These are phyloP conservation scores for Naganishia onofrii DNA, from an alignment of 768 basidiomycete species.

Conservation along the genomic window DNA sequence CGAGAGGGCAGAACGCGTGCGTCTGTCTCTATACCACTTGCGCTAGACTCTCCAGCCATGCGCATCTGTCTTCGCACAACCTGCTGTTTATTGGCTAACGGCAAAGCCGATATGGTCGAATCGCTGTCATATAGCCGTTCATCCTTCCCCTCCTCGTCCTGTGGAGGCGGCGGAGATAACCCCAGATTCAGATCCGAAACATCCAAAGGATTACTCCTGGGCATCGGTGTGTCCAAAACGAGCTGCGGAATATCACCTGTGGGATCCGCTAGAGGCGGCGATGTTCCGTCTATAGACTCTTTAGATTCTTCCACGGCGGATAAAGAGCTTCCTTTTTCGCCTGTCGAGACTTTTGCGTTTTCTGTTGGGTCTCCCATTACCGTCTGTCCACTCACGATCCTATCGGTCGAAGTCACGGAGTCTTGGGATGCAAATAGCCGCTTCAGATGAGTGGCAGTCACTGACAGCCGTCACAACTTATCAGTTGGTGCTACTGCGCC, in stretches of 20 bases:
- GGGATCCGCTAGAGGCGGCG: conserved; percentile 28
- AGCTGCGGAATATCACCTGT: conserved; percentile 14
- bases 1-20: conserved; percentile 44
- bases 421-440: conserved; percentile 53
- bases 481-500: neutral
- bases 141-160: conserved; percentile 19
- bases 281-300: conserved; percentile 17
- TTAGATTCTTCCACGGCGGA: conserved; percentile 21
- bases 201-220: conserved; percentile 6
- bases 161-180: conserved; percentile 20
- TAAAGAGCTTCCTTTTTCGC: neutral
- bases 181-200: conserved; percentile 27
- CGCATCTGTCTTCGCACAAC: conserved; percentile 8
- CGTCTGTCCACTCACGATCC: conserved; percentile 45
- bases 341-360: neutral
- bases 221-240: conserved; percentile 17
- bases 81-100: conserved; percentile 24
- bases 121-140: conserved; percentile 52
- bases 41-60: conserved; percentile 35
- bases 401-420: conserved; percentile 41
- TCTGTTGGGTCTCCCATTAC: conserved; percentile 38
- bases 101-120: conserved; percentile 53
- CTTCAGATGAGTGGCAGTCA: conserved; percentile 52
- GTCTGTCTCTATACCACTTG: conserved; percentile 47
- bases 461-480: conserved; percentile 19